Conservation (phyloP, 352 stramenopile genomes). For the Pythium volutum region DNA sequence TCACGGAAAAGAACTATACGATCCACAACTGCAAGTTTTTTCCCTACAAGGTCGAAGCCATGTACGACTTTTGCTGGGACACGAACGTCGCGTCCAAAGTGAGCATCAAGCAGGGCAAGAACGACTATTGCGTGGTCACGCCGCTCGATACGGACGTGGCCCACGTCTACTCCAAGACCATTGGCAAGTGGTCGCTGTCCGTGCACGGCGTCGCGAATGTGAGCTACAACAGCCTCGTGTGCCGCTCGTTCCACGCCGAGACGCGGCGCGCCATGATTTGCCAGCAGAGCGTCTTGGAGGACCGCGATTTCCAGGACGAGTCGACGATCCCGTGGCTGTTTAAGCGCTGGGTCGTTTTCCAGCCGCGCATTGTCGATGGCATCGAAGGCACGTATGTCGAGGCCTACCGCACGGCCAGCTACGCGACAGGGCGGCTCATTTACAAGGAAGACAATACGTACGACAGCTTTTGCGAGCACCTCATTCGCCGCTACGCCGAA, state of each 20-base stretch:
- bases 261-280: slow-evolving; percentile 72
- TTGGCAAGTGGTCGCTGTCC: slow-evolving; percentile 78
- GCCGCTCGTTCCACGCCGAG: slow-evolving; percentile 48
- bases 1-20: slow-evolving; percentile 88
- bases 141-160: slow-evolving; percentile 68
- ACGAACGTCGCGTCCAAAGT: slow-evolving; percentile 76
- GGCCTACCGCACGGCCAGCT: slow-evolving; percentile 80
- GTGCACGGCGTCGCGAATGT: slow-evolving; percentile 83
- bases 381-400: slow-evolving; percentile 79
- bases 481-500: slow-evolving; percentile 84
- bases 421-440: slow-evolving; percentile 76
- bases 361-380: slow-evolving; percentile 60
- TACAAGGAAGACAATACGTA: slow-evolving; percentile 90
- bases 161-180: slow-evolving; percentile 83
- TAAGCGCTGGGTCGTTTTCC: slow-evolving; percentile 88
- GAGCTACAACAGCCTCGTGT: slow-evolving; percentile 86
- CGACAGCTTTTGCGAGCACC: slow-evolving; percentile 87
- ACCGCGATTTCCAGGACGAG: slow-evolving; percentile 81
- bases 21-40: slow-evolving; percentile 90
- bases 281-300: slow-evolving; percentile 80
- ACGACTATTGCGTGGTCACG: slow-evolving; percentile 80
- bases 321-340: slow-evolving; percentile 82
- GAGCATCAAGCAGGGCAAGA: slow-evolving; percentile 77
- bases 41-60: slow-evolving; percentile 64
- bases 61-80: slow-evolving; percentile 88